Evolutionary conservation across 306 rosid genomes (phyloP).

Genomic region (Sicyos edulis): DNA sequence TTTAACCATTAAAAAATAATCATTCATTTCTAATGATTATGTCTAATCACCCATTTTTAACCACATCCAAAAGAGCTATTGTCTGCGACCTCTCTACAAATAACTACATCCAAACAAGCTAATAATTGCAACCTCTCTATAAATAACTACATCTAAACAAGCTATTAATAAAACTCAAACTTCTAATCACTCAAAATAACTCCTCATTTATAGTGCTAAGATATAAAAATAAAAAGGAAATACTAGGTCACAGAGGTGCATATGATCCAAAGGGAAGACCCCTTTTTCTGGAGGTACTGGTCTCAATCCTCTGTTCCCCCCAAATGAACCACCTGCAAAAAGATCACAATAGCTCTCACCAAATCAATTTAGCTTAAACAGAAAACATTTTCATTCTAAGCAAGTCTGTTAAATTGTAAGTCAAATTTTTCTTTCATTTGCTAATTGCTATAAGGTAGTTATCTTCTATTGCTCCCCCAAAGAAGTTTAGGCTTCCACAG

Average conservation of each 20-base stretch:
- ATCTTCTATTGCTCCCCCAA: not conserved
- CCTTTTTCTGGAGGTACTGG: conserved; percentile 98
- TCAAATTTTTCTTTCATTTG: not conserved
- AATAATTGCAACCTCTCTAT: no score
- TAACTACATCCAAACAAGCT: no score
- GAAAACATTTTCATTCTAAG: not conserved
- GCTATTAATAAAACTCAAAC: no score
- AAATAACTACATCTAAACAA: no score
- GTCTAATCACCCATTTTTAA: no score
- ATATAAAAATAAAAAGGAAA: not conserved
- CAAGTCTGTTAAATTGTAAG: not conserved
- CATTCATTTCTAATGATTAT: no score
- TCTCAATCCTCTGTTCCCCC: conserved; percentile 83
- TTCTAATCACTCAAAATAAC: no score
- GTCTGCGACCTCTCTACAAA: no score
- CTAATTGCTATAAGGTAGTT: not conserved
- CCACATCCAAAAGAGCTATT: no score
- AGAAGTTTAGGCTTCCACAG: no score
- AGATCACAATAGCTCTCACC: conserved; percentile 3
- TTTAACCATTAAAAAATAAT: no score
- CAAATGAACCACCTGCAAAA: conserved; percentile 84
- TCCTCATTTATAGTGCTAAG: no score
- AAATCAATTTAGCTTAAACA: not conserved
- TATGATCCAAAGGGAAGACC: conserved; percentile 82
- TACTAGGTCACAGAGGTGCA: conserved; percentile 94